Evolutionary conservation across 2,329 filamentous ascomycete genomes (phyloP).

Genomic region (Fonsecaea erecta): DNA sequence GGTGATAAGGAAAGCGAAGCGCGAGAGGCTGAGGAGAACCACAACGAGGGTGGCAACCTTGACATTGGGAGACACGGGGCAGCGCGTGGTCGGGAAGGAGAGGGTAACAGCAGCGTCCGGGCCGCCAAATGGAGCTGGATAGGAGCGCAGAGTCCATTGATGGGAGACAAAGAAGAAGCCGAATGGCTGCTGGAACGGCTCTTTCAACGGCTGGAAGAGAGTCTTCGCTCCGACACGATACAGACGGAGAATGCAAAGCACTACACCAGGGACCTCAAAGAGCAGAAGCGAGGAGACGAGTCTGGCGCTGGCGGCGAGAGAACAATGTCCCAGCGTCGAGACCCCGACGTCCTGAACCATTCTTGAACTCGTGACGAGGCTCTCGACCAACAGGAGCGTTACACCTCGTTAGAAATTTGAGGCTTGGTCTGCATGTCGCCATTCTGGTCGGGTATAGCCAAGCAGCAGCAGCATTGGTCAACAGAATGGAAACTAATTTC

Average conservation of each 20-base stretch:
- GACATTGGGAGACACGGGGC: constrained; percentile 4
- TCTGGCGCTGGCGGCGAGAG: background rate
- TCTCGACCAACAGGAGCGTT: background rate
- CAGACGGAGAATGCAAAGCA: constrained; percentile 22
- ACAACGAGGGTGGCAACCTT: background rate
- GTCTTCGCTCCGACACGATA: constrained; percentile 37
- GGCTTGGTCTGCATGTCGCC: no score
- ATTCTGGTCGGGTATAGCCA: background rate
- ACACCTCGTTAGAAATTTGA: background rate
- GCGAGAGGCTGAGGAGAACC: constrained; percentile 4
- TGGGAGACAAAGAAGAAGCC: constrained; percentile 49
- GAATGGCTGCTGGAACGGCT: constrained; percentile 50
- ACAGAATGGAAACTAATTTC: no score
- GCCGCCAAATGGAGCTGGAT: constrained; percentile 48
- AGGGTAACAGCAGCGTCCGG: background rate
- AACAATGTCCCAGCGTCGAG: background rate
- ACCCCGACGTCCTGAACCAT: background rate
- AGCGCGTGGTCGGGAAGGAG: background rate
- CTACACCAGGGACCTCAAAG: constrained; percentile 16
- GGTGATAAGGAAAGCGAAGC: constrained; percentile 15
- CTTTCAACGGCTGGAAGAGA: constrained; percentile 46
- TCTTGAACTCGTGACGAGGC: background rate
- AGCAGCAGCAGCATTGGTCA: background rate
- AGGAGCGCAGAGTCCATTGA: constrained; percentile 45
- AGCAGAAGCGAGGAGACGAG: background rate